Base-by-base conservation (phyloP, 129 eudicot genomes). In the Kitagawia praeruptora region DNA sequence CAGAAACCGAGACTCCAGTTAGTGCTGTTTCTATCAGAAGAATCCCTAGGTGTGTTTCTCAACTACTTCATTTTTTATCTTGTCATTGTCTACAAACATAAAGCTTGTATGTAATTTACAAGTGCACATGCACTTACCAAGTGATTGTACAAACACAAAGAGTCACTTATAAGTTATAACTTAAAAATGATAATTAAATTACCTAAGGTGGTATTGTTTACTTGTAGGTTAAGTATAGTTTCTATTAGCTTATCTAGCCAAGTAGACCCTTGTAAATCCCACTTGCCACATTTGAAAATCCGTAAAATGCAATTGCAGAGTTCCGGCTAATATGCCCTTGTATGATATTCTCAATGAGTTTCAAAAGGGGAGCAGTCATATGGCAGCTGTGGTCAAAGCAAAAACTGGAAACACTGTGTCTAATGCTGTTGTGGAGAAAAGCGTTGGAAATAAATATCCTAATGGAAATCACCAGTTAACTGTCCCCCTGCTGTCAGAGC, bases 1-100 rank as follows among this genome's bases (percentile, higher is more conserved):
- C 99, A 75, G 99, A 95, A 90, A 95, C 97, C 34, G 99, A 95
- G 83, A 95, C 99, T 78, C 96, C 97, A 37, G 99, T 95, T 77
- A 95, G 97, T 73, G 91, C 96, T 44, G 99, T 95, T 80, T 95
- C 99, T 49, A 95, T 95, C 73, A 87, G 99, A 75, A 95, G 85
- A 90, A 95, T 95, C 74, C 99, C 99, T 54, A 88, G 99, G 99
- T 88, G 72, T 45, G 84, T 71, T 78, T 53, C 27, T 75, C 41
- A 28, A 9, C 21, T 23, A 25, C 70, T 7, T 21, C 28, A 40
- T 6, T 4, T 27, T 53, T 31, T 58, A 15, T 69, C 1, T 41
- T 54, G 13, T 14, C 66, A 9, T 0, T 21, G 15, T 16, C 69
- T 61, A 21, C 66, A 23, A 23, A 6, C 23, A 34, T 49, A 8